Percentiles rank a stretch among this genome's conserved stretches.
phyloP scores from a whole-genome alignment of 176 grass and related monocot genomes.

The Zea mays region DNA sequence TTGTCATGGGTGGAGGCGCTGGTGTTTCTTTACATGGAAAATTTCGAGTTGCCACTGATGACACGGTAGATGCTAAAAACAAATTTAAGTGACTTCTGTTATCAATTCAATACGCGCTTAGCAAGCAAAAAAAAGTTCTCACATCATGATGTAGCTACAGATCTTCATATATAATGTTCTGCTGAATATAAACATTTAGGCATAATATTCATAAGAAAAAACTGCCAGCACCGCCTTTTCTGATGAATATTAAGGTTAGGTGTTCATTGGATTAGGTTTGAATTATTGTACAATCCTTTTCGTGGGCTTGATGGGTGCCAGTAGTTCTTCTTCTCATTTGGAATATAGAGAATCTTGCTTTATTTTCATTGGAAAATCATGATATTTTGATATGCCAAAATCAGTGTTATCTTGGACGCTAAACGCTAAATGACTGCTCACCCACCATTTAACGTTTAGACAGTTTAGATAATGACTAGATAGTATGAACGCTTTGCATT shows the following conservation, averaged over 20 bases:
- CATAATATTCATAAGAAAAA: background rate
- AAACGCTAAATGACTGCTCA: too few relatives aligned
- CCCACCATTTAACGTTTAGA: too few relatives aligned
- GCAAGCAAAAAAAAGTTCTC: too few relatives aligned
- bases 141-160: background rate
- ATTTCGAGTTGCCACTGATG: conserved; percentile 83
- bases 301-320: background rate
- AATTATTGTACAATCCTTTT: background rate
- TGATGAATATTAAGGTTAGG: background rate
- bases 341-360: background rate
- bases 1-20: conserved; percentile 86
- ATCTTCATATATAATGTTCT: too few relatives aligned
- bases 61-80: conserved; percentile 56
- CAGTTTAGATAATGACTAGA: too few relatives aligned
- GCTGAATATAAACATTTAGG: too few relatives aligned
- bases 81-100: background rate
- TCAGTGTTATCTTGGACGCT: too few relatives aligned
- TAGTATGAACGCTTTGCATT: too few relatives aligned
- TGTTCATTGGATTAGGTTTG: background rate
- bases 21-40: conserved; percentile 89
- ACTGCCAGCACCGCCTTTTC: background rate
- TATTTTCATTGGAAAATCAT: background rate
- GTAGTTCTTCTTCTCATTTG: background rate
- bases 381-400: background rate
- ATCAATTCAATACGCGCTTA: background rate